Evolutionary conservation across 2,329 filamentous ascomycete genomes (phyloP).

Genomic region (Pseudonectria buxi): DNA sequence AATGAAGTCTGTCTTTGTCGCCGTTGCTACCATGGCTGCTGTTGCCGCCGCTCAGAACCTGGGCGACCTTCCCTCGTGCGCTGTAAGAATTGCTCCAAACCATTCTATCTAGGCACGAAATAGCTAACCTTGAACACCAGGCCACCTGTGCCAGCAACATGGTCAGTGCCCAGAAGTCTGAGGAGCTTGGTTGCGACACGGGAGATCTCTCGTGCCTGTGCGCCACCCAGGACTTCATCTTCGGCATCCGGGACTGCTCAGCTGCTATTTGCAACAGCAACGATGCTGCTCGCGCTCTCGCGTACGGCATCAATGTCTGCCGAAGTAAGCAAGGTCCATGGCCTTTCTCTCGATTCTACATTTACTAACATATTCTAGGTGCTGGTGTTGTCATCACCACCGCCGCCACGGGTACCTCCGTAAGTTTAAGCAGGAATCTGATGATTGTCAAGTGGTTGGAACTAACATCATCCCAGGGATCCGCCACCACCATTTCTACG

Average conservation of each 20-base stretch:
- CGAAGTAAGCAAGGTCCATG: slow-evolving; percentile 21
- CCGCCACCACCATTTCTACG: slow-evolving; percentile 22
- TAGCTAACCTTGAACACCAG: slow-evolving; percentile 27
- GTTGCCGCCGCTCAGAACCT: slow-evolving; percentile 35
- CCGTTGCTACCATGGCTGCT: slow-evolving; percentile 36
- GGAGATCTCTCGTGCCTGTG: slow-evolving; percentile 41
- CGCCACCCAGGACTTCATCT: slow-evolving; percentile 38
- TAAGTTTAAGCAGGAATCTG: no score
- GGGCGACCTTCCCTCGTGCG: slow-evolving; percentile 41
- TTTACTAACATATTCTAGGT: slow-evolving; percentile 17
- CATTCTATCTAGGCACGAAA: not conserved
- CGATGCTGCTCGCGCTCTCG: slow-evolving; percentile 30
- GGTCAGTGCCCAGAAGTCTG: slow-evolving; percentile 34
- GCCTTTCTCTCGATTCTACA: not conserved
- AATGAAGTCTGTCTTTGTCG: slow-evolving; percentile 45
- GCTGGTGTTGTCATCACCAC: slow-evolving; percentile 32
- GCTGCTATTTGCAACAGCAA: slow-evolving; percentile 33
- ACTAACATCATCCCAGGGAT: slow-evolving; percentile 20
- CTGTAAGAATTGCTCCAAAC: slow-evolving; percentile 35
- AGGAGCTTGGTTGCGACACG: slow-evolving; percentile 38
- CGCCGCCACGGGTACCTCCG: slow-evolving; percentile 8
- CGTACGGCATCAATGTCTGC: slow-evolving; percentile 35
- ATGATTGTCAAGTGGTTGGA: no score
- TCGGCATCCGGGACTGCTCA: slow-evolving; percentile 47
- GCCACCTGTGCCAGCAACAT: slow-evolving; percentile 45